Evolutionary conservation across 106 monocot species (phyloP).

Genomic region (Acorus calamus): DNA sequence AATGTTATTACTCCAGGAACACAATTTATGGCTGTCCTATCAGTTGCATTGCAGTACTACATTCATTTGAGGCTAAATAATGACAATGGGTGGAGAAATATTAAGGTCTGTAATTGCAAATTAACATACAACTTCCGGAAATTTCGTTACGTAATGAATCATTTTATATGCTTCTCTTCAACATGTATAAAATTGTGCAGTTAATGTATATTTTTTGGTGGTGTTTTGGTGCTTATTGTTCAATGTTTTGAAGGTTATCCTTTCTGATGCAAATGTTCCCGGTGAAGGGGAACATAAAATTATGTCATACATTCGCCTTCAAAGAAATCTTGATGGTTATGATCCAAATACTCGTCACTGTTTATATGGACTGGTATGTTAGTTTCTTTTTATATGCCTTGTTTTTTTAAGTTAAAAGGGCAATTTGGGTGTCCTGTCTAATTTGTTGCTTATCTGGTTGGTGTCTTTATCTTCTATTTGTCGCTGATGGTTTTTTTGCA

Average conservation of each 20-base stretch:
- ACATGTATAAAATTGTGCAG: no score
- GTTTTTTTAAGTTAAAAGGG: background rate
- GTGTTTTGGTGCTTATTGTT: constrained; percentile 7
- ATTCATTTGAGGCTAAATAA: constrained; percentile 79
- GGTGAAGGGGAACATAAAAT: constrained; percentile 99
- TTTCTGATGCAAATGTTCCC: constrained; percentile 99
- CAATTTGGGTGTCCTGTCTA: no score
- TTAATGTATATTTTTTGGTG: no score
- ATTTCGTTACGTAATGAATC: background rate
- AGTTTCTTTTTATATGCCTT: no score
- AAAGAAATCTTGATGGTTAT: constrained; percentile 83
- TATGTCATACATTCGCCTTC: constrained; percentile 92
- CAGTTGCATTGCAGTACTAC: constrained; percentile 80
- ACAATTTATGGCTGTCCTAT: constrained; percentile 87
- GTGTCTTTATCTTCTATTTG: background rate
- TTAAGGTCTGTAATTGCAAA: constrained; percentile 44
- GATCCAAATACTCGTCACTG: constrained; percentile 91
- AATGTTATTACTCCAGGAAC: constrained; percentile 99
- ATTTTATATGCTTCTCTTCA: background rate
- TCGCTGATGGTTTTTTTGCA: background rate
- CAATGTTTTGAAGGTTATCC: constrained; percentile 75
- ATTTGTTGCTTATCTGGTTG: no score
- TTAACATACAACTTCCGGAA: background rate
- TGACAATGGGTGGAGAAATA: constrained; percentile 86
- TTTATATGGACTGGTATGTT: constrained; percentile 88